Conservation (phyloP, 1,139 yeast genomes). For the Blastobotrys niveus region DNA sequence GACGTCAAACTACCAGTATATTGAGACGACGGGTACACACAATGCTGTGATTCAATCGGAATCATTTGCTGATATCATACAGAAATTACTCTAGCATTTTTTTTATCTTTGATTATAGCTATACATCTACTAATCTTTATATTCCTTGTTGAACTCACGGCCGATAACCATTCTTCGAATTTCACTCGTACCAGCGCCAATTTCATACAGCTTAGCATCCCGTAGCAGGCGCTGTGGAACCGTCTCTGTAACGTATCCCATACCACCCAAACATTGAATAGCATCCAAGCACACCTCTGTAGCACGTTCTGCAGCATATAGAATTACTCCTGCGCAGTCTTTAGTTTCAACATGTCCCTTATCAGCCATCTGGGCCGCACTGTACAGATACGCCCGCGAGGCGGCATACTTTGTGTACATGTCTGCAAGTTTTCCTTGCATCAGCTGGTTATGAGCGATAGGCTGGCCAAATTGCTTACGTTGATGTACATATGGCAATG, state of each 20-base stretch:
- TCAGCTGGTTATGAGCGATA: slow-evolving; percentile 32
- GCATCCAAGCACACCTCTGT: slow-evolving; percentile 35
- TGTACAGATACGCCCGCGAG: slow-evolving; percentile 30
- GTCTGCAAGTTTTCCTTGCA: slow-evolving; percentile 35
- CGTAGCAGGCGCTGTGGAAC: slow-evolving; percentile 31
- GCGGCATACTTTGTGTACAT: slow-evolving; percentile 35
- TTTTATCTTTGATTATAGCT: too few species aligned
- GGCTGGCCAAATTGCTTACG: slow-evolving; percentile 35
- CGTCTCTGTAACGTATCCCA: slow-evolving; percentile 35
- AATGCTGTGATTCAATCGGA: slow-evolving; percentile 11
- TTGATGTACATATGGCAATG: slow-evolving; percentile 33
- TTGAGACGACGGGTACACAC: slow-evolving; percentile 12
- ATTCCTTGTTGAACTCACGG: slow-evolving; percentile 32
- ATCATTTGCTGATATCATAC: background rate
- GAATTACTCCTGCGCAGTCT: slow-evolving; percentile 34
- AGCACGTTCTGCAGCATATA: slow-evolving; percentile 34
- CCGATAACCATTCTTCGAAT: slow-evolving; percentile 34
- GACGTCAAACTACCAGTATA: slow-evolving; percentile 15
- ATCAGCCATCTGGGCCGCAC: slow-evolving; percentile 30
- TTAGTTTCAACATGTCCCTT: slow-evolving; percentile 29
- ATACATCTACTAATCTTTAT: slow-evolving; percentile 10
- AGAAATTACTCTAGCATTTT: too few species aligned
- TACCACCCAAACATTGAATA: slow-evolving; percentile 34
- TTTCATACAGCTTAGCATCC: slow-evolving; percentile 34
- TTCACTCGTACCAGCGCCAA: slow-evolving; percentile 36